Evolutionary conservation across 306 rosid species (phyloP), one percentile per base, ranked within the genome.

Genomic region (Elaeagnus macrophylla): DNA sequence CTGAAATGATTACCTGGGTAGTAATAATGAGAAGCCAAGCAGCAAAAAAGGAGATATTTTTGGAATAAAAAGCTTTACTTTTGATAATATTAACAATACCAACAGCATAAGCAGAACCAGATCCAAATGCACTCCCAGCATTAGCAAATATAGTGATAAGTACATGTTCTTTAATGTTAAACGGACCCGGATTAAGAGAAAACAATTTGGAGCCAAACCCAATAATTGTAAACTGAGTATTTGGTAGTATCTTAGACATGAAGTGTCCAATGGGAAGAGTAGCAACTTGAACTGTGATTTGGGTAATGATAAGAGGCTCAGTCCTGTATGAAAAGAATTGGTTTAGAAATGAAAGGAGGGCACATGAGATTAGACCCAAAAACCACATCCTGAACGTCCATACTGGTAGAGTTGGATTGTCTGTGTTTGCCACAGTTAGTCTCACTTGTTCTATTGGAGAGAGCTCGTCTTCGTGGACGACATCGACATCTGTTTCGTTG

Each of bases 101-200:
- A 5, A 82, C 80, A 0, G 79, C 91, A 6, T 84, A 88, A 8
- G 96, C 84, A 4, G 95, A 16, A 5, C 88, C 88, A 39, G 47
- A 19, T 41, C 96, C 96, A 20, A 84, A 88, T 0, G 81, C 81
- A 20, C 83, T 63, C 0, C 95, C 95, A 0, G 88, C 96, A 48
- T 88, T 88, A 0, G 97, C 97, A 38, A 84, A 88, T 8, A 88
- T 84, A 10, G 91, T 69, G 11, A 88, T 82, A 0, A 88, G 73
- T 10, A 82, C 96, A 62, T 88, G 96, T 60, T 88, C 96, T 68
- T 84, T 88, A 75, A 79, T 76, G 75, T 88, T 88, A 51, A 84
- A 88, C 20, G 96, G 95, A 1, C 91, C 91, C 12, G 46, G n/a
- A n/a, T n/a, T n/a, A n/a, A n/a, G n/a, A n/a, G n/a, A n/a, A n/a